Conservation (phyloP, 2,329 filamentous ascomycete species). For the Chrysoporthe deuterocubensis region DNA sequence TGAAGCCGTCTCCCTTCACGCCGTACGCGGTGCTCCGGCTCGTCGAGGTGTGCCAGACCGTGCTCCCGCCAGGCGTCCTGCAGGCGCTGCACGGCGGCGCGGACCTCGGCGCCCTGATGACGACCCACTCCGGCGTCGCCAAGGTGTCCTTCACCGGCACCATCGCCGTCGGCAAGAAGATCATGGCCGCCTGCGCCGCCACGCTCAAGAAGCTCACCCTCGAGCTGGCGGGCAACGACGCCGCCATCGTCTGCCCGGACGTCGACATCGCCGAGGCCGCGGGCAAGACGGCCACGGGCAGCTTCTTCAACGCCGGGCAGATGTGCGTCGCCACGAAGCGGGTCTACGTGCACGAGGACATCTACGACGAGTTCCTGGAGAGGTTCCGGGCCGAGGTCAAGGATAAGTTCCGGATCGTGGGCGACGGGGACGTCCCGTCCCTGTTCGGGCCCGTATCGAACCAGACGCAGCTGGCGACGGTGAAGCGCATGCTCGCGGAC, state of each 20-base stretch:
- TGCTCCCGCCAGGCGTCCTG: conserved; percentile 61
- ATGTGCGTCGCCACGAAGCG: conserved; percentile 62
- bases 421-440: conserved; percentile 36
- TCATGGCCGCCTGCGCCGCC: conserved; percentile 52
- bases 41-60: conserved; percentile 44
- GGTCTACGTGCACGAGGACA: conserved; percentile 63
- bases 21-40: conserved; percentile 57
- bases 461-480: conserved; percentile 65
- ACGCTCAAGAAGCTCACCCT: conserved; percentile 59
- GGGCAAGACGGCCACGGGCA: conserved; percentile 48
- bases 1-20: conserved; percentile 53
- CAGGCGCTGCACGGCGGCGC: conserved; percentile 60
- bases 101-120: conserved; percentile 57
- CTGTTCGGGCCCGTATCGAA: conserved; percentile 67
- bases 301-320: conserved; percentile 58
- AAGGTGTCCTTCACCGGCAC: conserved; percentile 65
- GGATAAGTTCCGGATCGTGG: conserved; percentile 44
- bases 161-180: conserved; percentile 49
- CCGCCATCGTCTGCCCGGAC: conserved; percentile 57
- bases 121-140: conserved; percentile 56
- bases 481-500: conserved; percentile 59
- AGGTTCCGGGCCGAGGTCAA: conserved; percentile 48
- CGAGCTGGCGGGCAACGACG: conserved; percentile 60
- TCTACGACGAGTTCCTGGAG: conserved; percentile 60
- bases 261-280: conserved; percentile 53